phyloP scores from a whole-genome alignment of 2,329 filamentous ascomycete species.

The Hypoxylon sp. region DNA sequence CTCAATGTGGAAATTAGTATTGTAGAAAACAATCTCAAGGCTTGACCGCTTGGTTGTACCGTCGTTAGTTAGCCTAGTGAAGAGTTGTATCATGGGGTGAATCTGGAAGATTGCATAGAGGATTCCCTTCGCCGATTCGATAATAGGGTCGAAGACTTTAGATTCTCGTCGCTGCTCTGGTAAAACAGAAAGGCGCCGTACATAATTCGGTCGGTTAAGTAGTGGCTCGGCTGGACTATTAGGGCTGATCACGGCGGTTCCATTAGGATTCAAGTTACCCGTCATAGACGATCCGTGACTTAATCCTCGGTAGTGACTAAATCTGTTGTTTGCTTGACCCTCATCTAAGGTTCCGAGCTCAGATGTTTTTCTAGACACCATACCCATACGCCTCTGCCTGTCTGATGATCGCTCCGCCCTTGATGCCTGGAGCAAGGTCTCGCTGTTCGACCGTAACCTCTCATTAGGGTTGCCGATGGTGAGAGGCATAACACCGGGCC shows the following conservation, averaged over 20 bases:
- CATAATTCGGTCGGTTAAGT: slow-evolving; percentile 73
- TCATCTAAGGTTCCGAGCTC: slow-evolving; percentile 76
- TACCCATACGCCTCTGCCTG: slow-evolving; percentile 74
- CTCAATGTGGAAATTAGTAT: slow-evolving; percentile 76
- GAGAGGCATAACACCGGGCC: slow-evolving; percentile 79
- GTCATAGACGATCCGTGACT: slow-evolving; percentile 80
- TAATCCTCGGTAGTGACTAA: slow-evolving; percentile 76
- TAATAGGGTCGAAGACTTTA: slow-evolving; percentile 71
- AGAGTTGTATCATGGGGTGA: slow-evolving; percentile 76
- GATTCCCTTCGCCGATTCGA: slow-evolving; percentile 76
- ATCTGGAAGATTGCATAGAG: slow-evolving; percentile 78
- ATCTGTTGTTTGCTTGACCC: slow-evolving; percentile 73
- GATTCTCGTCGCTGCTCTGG: slow-evolving; percentile 76
- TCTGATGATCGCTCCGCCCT: slow-evolving; percentile 67
- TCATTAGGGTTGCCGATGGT: slow-evolving; percentile 80
- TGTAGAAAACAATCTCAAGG: slow-evolving; percentile 77
- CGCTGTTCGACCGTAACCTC: slow-evolving; percentile 75
- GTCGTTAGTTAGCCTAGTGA: slow-evolving; percentile 74
- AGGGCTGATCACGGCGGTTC: slow-evolving; percentile 65
- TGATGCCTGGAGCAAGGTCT: slow-evolving; percentile 68
- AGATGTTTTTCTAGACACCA: slow-evolving; percentile 71
- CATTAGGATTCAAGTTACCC: slow-evolving; percentile 58
- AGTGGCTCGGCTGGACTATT: slow-evolving; percentile 71
- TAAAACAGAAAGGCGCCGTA: slow-evolving; percentile 73
- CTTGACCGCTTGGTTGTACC: slow-evolving; percentile 73